Percentiles rank a stretch among this genome's conserved stretches.
phyloP scores from a whole-genome alignment of 768 basidiomycete species.

The Phanerochaete sordida region DNA sequence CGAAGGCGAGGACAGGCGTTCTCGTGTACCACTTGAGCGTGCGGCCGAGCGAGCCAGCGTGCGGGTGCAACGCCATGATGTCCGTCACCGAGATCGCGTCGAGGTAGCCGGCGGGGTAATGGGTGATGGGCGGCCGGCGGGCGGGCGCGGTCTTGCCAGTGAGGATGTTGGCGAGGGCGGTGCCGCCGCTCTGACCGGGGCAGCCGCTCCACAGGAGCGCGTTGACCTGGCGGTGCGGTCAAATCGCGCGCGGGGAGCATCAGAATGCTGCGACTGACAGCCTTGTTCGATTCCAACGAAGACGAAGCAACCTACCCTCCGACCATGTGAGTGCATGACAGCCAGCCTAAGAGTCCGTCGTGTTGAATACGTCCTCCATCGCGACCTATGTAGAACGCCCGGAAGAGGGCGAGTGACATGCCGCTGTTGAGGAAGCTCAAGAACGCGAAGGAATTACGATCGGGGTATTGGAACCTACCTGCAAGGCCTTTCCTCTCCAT shows the following conservation, averaged over 20 bases:
- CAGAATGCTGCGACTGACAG: conserved; percentile 28
- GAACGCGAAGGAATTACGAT: no score
- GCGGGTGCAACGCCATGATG: conserved; percentile 52
- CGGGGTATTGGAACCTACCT: no score
- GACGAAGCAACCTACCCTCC: conserved; percentile 54
- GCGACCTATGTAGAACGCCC: no score
- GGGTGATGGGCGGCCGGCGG: conserved; percentile 51
- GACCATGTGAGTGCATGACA: no score
- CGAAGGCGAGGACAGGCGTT: conserved; percentile 48
- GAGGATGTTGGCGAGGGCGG: conserved; percentile 50
- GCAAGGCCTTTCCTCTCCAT: no score
- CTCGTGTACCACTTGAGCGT: conserved; percentile 59
- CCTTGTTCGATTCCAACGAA: conserved; percentile 37
- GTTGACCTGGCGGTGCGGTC: conserved; percentile 35
- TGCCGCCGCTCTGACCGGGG: conserved; percentile 53
- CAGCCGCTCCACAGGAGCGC: conserved; percentile 57
- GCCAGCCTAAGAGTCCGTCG: no score
- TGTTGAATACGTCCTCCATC: no score
- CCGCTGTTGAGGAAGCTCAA: no score
- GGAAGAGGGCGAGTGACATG: no score
- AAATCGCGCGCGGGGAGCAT: background rate
- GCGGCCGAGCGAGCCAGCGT: conserved; percentile 45
- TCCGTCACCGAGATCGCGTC: conserved; percentile 54
- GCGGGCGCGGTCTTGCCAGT: conserved; percentile 49
- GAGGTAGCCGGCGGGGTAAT: conserved; percentile 49